These are phyloP conservation scores for Epichloe sibirici DNA, from an alignment of 2,329 filamentous ascomycete species.

Conservation along the genomic window DNA sequence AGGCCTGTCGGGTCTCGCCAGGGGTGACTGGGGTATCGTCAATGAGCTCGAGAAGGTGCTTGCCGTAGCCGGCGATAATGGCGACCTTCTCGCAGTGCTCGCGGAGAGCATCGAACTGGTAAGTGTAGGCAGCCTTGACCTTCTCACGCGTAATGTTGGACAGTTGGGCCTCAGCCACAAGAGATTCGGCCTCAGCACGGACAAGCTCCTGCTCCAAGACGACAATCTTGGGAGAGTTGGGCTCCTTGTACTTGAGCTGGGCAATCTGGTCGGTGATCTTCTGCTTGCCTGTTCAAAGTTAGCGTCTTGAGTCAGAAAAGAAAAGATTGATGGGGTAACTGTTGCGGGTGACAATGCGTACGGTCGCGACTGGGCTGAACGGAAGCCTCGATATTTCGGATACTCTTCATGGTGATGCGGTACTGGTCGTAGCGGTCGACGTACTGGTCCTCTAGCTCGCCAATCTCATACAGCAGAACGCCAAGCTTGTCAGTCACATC, in stretches of 20 bases:
- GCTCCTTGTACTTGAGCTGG: slow-evolving; percentile 98
- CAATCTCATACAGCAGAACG: slow-evolving; percentile 95
- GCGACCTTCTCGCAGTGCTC: slow-evolving; percentile 98
- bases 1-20: slow-evolving; percentile 87
- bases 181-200: slow-evolving; percentile 94
- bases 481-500: slow-evolving; percentile 98
- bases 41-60: slow-evolving; percentile 92
- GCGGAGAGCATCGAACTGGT: slow-evolving; percentile 93
- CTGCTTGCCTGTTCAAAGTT: slow-evolving; percentile 63
- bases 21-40: slow-evolving; percentile 96
- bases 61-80: slow-evolving; percentile 94
- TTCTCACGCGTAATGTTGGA: slow-evolving; percentile 99
- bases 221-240: slow-evolving; percentile 93
- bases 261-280: slow-evolving; percentile 99
- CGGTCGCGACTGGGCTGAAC: slow-evolving; percentile 96
- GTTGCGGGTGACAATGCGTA: slow-evolving; percentile 32
- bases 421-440: slow-evolving; percentile 99
- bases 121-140: slow-evolving; percentile 94
- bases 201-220: slow-evolving; percentile 98
- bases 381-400: slow-evolving; percentile 96
- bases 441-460: slow-evolving; percentile 94
- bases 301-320: background rate
- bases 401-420: slow-evolving; percentile 97
- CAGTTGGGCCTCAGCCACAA: slow-evolving; percentile 93
- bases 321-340: background rate